phyloP scores from a whole-genome alignment of 176 grass and related monocot species.

The Hordeum marinum region DNA sequence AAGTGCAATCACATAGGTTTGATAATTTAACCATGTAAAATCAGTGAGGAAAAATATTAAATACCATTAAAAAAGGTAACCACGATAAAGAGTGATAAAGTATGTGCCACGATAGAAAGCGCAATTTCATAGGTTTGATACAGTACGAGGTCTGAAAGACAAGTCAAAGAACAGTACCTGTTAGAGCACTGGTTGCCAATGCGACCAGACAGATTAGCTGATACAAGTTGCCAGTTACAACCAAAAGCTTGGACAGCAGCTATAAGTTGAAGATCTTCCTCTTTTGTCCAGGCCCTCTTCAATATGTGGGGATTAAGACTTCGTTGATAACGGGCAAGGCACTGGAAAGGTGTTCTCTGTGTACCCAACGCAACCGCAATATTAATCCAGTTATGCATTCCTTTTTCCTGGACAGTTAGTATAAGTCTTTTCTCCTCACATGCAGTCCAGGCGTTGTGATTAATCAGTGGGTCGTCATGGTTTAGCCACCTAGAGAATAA shows the following conservation, averaged over 20 bases:
- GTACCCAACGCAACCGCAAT: constrained; percentile 66
- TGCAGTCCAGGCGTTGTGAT: constrained; percentile 65
- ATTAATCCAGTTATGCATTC: constrained; percentile 89
- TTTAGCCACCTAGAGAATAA: constrained; percentile 73
- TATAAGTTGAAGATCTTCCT: constrained; percentile 75
- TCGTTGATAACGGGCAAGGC: constrained; percentile 83
- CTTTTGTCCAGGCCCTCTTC: constrained; percentile 79
- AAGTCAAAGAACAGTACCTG: constrained; percentile 47
- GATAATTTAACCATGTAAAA: background rate
- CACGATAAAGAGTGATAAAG: background rate
- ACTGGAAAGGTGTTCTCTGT: constrained; percentile 83
- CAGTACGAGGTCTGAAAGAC: background rate
- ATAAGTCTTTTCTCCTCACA: constrained; percentile 84
- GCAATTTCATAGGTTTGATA: background rate
- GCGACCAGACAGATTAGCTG: constrained; percentile 60
- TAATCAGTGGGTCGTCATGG: constrained; percentile 83
- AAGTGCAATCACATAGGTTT: background rate
- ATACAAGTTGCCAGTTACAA: constrained; percentile 86
- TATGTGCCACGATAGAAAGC: background rate
- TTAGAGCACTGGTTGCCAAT: constrained; percentile 82
- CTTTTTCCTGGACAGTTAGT: constrained; percentile 70
- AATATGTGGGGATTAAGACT: constrained; percentile 96
- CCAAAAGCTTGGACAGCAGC: constrained; percentile 65
- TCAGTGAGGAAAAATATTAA: background rate
- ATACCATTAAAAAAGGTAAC: background rate